Conservation (phyloP, 2,329 filamentous ascomycete species). For the Apiospora aurea region DNA sequence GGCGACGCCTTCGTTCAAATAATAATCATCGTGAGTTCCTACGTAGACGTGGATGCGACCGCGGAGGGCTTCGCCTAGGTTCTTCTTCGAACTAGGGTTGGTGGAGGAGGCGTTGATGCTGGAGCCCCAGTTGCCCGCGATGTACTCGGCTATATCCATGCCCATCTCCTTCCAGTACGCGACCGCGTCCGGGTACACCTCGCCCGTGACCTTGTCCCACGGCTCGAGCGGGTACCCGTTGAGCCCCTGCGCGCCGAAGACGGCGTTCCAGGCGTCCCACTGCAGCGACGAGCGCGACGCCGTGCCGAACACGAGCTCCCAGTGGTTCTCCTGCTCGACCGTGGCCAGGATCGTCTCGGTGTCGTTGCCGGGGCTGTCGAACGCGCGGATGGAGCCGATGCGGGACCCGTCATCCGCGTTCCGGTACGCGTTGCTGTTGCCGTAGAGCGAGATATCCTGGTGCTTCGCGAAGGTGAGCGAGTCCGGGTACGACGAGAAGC, state of each 20-base stretch:
- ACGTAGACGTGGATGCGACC: slow-evolving; percentile 33
- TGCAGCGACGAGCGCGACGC: slow-evolving; percentile 33
- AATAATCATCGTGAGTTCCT: slow-evolving; percentile 35
- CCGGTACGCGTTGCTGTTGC: slow-evolving; percentile 33
- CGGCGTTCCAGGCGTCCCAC: slow-evolving; percentile 36
- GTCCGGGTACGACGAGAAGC: slow-evolving; percentile 36
- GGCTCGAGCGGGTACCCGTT: slow-evolving; percentile 35
- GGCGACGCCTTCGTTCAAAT: slow-evolving; percentile 32
- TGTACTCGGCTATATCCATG: slow-evolving; percentile 32
- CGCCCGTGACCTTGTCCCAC: slow-evolving; percentile 37
- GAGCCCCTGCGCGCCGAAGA: slow-evolving; percentile 34
- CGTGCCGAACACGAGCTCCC: slow-evolving; percentile 36
- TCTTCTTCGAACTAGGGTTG: slow-evolving; percentile 6
- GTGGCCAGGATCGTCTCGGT: slow-evolving; percentile 29
- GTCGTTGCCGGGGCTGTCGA: slow-evolving; percentile 12
- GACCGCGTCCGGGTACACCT: slow-evolving; percentile 33
- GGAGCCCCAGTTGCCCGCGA: slow-evolving; percentile 30
- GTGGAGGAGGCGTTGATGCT: background rate
- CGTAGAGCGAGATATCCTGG: slow-evolving; percentile 34
- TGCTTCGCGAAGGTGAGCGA: slow-evolving; percentile 33
- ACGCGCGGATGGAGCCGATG: slow-evolving; percentile 32
- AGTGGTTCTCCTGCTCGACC: slow-evolving; percentile 35
- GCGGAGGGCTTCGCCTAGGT: slow-evolving; percentile 31
- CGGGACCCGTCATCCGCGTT: slow-evolving; percentile 26
- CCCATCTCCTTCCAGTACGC: slow-evolving; percentile 30